A percentile compares a stretch with the other conserved stretches of the same genome.
Evolutionary conservation across 192 early-diverging fungal genomes (phyloP).

Genomic region (Umbelopsis sp.): DNA sequence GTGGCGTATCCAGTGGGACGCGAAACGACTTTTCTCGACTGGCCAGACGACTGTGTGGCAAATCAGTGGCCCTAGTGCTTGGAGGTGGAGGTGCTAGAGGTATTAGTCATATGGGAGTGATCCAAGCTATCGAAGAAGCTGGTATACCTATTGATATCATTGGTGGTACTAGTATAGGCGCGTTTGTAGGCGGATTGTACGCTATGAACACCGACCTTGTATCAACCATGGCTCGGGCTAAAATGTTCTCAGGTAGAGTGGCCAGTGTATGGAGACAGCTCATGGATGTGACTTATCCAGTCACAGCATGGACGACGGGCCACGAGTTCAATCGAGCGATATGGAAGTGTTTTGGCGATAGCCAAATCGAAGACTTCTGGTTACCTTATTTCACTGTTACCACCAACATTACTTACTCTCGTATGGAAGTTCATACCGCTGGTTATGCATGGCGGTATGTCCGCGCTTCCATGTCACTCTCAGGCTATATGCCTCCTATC

Average conservation of each 20-base stretch:
- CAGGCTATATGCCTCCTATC: slow-evolving; percentile 93
- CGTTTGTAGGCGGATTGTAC: slow-evolving; percentile 94
- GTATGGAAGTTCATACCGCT: slow-evolving; percentile 88
- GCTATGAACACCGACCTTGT: slow-evolving; percentile 88
- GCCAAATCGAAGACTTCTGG: slow-evolving; percentile 98
- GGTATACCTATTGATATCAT: slow-evolving; percentile 98
- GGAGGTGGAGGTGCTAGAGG: slow-evolving; percentile 98
- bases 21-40: slow-evolving; percentile 62
- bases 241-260: slow-evolving; percentile 81
- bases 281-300: slow-evolving; percentile 94
- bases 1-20: not conserved
- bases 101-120: slow-evolving; percentile 89
- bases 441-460: slow-evolving; percentile 98
- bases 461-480: slow-evolving; percentile 97
- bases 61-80: slow-evolving; percentile 90
- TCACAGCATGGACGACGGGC: slow-evolving; percentile 88
- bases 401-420: slow-evolving; percentile 95
- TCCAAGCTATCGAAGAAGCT: slow-evolving; percentile 94
- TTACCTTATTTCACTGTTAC: slow-evolving; percentile 93
- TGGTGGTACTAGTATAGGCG: slow-evolving; percentile 96
- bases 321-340: slow-evolving; percentile 96
- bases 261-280: slow-evolving; percentile 85
- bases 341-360: slow-evolving; percentile 93
- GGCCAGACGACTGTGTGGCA: slow-evolving; percentile 88
- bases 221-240: slow-evolving; percentile 82